Evolutionary conservation across 208 protist species (phyloP).

Genomic region (Trypanosoma brucei): DNA sequence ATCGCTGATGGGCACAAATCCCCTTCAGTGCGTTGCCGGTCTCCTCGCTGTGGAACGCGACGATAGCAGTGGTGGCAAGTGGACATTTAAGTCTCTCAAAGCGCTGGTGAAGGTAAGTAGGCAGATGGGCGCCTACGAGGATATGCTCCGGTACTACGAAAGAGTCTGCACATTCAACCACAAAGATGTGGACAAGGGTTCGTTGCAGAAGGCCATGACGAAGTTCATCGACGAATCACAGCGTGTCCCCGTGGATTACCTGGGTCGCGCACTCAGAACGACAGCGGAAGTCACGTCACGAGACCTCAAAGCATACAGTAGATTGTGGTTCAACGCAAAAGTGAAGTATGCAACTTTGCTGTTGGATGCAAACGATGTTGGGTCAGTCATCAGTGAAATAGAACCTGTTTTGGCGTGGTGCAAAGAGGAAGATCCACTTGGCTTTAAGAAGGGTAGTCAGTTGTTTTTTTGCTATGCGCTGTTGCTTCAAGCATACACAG

Average conservation of each 20-base stretch:
- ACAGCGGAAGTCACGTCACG: slow-evolving; percentile 62
- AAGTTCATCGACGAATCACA: slow-evolving; percentile 88
- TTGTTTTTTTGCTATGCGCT: slow-evolving; percentile 78
- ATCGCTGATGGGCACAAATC: slow-evolving; percentile 61
- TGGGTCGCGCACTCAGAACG: slow-evolving; percentile 53
- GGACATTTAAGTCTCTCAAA: slow-evolving; percentile 95
- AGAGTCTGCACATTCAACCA: slow-evolving; percentile 60
- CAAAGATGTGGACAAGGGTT: slow-evolving; percentile 25
- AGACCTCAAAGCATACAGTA: slow-evolving; percentile 35
- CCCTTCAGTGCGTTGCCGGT: slow-evolving; percentile 59
- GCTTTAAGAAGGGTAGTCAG: slow-evolving; percentile 27
- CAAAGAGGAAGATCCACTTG: slow-evolving; percentile 43
- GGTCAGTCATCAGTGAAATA: slow-evolving; percentile 39
- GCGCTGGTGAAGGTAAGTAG: slow-evolving; percentile 83
- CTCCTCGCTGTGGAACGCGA: slow-evolving; percentile 75
- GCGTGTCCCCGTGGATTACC: slow-evolving; percentile 39
- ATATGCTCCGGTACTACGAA: slow-evolving; percentile 77
- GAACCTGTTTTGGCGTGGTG: slow-evolving; percentile 67
- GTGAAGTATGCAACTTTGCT: slow-evolving; percentile 67
- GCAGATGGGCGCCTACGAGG: slow-evolving; percentile 62
- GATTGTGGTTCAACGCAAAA: slow-evolving; percentile 91
- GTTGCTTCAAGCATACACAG: slow-evolving; percentile 88
- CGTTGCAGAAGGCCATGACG: slow-evolving; percentile 76
- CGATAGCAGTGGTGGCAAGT: slow-evolving; percentile 70
- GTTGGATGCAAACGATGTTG: slow-evolving; percentile 21